These are phyloP conservation scores for Coleophoma crateriformis DNA, from an alignment of 2,329 filamentous ascomycete genomes.

Conservation along the genomic window DNA sequence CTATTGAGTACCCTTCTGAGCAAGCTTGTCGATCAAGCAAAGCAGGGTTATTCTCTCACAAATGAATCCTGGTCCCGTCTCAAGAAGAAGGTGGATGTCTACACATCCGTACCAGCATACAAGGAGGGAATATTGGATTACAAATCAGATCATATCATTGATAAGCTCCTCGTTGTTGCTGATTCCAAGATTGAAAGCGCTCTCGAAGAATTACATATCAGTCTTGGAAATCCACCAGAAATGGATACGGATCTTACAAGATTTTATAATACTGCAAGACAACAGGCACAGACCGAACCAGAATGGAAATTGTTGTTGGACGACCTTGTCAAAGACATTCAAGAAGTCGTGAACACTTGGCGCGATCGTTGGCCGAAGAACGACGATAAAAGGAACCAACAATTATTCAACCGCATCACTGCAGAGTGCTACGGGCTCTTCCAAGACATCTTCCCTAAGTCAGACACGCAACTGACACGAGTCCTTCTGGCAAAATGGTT, in stretches of 20 bases:
- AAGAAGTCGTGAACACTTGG: conserved; percentile 9
- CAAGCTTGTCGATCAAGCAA: conserved; percentile 50
- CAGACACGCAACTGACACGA: conserved; percentile 10
- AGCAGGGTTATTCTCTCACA: conserved; percentile 48
- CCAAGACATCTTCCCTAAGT: conserved; percentile 16
- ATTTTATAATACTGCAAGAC: conserved; percentile 8
- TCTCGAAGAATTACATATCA: conserved; percentile 18
- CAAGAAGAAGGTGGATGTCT: conserved; percentile 3
- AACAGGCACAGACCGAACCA: conserved; percentile 1
- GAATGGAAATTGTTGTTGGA: conserved; percentile 10
- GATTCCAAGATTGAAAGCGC: conserved; percentile 30
- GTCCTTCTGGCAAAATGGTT: conserved; percentile 9
- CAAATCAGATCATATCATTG: conserved; percentile 47
- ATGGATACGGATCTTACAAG: conserved; percentile 19
- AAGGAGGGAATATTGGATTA: conserved; percentile 29
- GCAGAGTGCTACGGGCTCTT: conserved; percentile 12
- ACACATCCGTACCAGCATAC: conserved; percentile 36
- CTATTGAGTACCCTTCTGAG: conserved; percentile 46
- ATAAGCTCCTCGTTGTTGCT: conserved; percentile 56
- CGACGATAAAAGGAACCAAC: conserved; percentile 1
- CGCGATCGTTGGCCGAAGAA: background rate
- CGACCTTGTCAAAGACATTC: conserved; percentile 9
- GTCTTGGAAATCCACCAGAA: conserved; percentile 4
- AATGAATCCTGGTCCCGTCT: conserved; percentile 34
- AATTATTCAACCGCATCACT: conserved; percentile 3